Base-by-base conservation (phyloP, 441 rosid species). In the Manihot esculenta region DNA sequence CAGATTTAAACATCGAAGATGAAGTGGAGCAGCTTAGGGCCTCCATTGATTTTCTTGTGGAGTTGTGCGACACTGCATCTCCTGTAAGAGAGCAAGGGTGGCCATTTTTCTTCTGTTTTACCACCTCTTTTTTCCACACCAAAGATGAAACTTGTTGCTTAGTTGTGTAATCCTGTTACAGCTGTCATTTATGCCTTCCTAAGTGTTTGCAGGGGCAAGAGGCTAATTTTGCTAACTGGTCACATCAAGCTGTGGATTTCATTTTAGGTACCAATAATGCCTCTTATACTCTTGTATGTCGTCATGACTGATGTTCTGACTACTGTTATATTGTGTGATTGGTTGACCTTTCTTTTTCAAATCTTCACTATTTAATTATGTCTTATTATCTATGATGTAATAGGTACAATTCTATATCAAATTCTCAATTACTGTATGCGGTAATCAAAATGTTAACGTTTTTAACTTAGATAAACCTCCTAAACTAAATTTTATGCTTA, bases 221-320 rank as follows among this genome's bases (percentile, higher is more conserved):
- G 64, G 69, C 81, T 73, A 83, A 82, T 75, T 90, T 90, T 77
- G 74, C 89, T 26, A 90, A 81, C 69, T 94, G 96, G 97, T 89
- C 92, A 15, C 99, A 92, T 81, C 99, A 94, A 78, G 96, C 99
- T 66, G 93, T 86, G 62, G 97, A 92, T 66, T 89, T 89, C 85
- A 87, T 91, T 76, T 70, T 89, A 82, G 98, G 98, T 92, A 82
- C 45, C 57, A 54, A 41, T 70, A 24, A 8, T 51, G 10, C 18
- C 12, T 59, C 8, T 0, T 23, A 47, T 41, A 18, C 20, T 69
- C 7, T 77, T n/a, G 1, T 21, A 41, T 58, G 51, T 6, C 7
- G 4, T 35, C 41, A 2, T 35, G 41, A 3, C 41, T 35, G 41
- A 35, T 7, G 3, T 30, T 30, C 4, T 30, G 2, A 30, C 2